Percentiles rank a stretch among this genome's conserved stretches.
phyloP scores from a whole-genome alignment of 139 green algal genomes.

The Dunaliella primolecta region DNA sequence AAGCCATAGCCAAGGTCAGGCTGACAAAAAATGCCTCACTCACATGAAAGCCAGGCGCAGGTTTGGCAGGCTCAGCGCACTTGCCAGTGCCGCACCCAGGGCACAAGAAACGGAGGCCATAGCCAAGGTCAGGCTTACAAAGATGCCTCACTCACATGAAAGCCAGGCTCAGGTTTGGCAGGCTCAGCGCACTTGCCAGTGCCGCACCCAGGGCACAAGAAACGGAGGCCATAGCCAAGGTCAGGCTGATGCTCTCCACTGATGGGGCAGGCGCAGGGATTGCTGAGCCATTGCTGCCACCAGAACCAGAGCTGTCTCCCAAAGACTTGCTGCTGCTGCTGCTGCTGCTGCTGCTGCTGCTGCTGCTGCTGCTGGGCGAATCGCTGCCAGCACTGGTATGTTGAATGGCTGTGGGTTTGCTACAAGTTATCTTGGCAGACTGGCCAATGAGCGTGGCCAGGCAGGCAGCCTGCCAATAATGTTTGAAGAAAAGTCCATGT shows the following conservation, averaged over 20 bases:
- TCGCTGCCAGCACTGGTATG: too few species aligned
- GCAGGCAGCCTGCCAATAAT: conserved; percentile 46
- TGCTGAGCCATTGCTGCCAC: too few species aligned
- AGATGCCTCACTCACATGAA: conserved; percentile 26
- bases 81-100: too few species aligned
- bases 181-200: not conserved
- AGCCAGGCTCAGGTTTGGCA: conserved; percentile 31
- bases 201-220: conserved; percentile 22
- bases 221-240: conserved; percentile 34
- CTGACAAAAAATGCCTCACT: too few species aligned
- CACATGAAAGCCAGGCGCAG: too few species aligned
- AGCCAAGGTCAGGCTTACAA: too few species aligned
- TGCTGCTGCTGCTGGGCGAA: not conserved
- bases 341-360: not conserved
- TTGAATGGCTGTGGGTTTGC: too few species aligned
- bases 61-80: too few species aligned
- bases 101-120: too few species aligned
- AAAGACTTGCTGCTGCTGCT: not conserved
- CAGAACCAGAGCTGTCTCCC: too few species aligned
- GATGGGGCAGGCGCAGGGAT: not conserved
- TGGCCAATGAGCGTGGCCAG: conserved; percentile 50
- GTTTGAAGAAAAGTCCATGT: too few species aligned
- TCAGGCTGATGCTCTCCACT: conserved; percentile 31
- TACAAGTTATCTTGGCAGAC: conserved; percentile 30
- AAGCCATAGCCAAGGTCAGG: too few species aligned